Evolutionary conservation across 108 stramenopile species (phyloP).

Genomic region (Pseudonitzschia multistriata): DNA sequence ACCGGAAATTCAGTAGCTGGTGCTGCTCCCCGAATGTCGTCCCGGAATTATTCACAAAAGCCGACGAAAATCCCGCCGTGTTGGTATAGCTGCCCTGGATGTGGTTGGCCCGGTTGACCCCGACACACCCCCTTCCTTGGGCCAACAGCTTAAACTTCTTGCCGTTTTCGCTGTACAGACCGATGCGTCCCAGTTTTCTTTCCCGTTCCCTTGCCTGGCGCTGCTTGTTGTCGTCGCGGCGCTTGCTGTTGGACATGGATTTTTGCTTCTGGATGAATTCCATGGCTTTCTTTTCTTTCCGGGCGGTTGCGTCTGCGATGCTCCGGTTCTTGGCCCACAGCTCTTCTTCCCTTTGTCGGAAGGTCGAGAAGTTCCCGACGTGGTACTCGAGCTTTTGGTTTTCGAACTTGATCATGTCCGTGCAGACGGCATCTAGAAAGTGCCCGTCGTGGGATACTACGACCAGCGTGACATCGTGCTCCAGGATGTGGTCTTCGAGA

Average conservation of each 20-base stretch:
- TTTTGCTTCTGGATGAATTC: constrained; percentile 69
- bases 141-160: constrained; percentile 42
- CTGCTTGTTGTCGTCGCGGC: constrained; percentile 57
- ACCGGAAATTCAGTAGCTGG: constrained; percentile 57
- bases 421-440: constrained; percentile 84
- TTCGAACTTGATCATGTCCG: constrained; percentile 32
- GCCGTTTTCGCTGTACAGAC: constrained; percentile 55
- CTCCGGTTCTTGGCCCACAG: constrained; percentile 51
- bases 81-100: constrained; percentile 10
- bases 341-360: constrained; percentile 25
- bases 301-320: constrained; percentile 54
- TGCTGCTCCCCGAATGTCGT: constrained; percentile 51
- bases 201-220: constrained; percentile 70
- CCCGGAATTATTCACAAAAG: neutral
- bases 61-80: neutral
- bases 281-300: constrained; percentile 52
- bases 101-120: neutral
- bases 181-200: constrained; percentile 72
- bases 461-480: constrained; percentile 55
- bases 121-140: constrained; percentile 79
- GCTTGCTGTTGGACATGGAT: constrained; percentile 63
- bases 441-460: constrained; percentile 89
- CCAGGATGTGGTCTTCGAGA: constrained; percentile 72
- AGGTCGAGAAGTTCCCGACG: constrained; percentile 60
- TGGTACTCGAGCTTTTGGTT: constrained; percentile 59